Evolutionary conservation across 1,284 basidiomycete species (phyloP).

Genomic region (Boletus chippewaensis): DNA sequence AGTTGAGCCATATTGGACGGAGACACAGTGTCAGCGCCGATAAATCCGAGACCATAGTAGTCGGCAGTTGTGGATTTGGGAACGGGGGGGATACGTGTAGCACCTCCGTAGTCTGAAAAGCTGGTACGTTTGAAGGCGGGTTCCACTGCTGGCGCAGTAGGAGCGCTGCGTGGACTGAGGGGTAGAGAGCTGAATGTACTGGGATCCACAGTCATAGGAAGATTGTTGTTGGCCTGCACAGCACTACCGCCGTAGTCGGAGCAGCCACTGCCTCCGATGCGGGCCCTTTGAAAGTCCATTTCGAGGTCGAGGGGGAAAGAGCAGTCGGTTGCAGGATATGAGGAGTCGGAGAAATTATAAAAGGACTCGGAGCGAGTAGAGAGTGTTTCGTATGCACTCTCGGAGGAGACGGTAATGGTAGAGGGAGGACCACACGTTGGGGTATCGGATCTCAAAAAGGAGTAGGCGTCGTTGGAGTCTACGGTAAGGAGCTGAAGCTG

Average conservation of each 20-base stretch:
- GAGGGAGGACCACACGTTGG: slow-evolving; percentile 67
- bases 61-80: slow-evolving; percentile 46
- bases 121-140: slow-evolving; percentile 43
- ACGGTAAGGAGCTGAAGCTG: slow-evolving; percentile 58
- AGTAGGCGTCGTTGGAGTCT: slow-evolving; percentile 57
- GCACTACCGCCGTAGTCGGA: slow-evolving; percentile 46
- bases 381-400: slow-evolving; percentile 64
- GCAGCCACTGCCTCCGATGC: slow-evolving; percentile 42
- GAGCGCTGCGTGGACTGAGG: slow-evolving; percentile 53
- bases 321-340: slow-evolving; percentile 46
- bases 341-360: slow-evolving; percentile 54
- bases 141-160: slow-evolving; percentile 32
- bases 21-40: slow-evolving; percentile 40
- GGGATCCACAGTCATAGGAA: slow-evolving; percentile 43
- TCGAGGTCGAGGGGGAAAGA: slow-evolving; percentile 56
- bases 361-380: slow-evolving; percentile 62
- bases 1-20: slow-evolving; percentile 50
- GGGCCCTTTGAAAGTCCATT: slow-evolving; percentile 62
- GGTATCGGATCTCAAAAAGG: slow-evolving; percentile 54
- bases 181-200: slow-evolving; percentile 52
- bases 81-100: slow-evolving; percentile 38
- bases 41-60: slow-evolving; percentile 45
- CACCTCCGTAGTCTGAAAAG: slow-evolving; percentile 58
- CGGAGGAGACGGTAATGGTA: slow-evolving; percentile 69
- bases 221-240: slow-evolving; percentile 35